Evolutionary conservation across 345 rosid genomes (phyloP).

Genomic region (Aquilaria yunnanensis): DNA sequence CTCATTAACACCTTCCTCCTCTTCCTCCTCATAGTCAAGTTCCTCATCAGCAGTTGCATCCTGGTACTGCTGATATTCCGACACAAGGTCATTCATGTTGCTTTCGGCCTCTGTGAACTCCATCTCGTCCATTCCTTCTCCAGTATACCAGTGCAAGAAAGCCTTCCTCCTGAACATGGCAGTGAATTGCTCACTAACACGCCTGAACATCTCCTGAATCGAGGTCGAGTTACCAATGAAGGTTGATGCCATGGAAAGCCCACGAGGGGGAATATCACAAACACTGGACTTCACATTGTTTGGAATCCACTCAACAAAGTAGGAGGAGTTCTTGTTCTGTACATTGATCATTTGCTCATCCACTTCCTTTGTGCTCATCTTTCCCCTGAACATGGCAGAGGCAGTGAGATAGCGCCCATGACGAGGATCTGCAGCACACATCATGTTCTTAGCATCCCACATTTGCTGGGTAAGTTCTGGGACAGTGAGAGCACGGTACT

Average conservation of each 20-base stretch:
- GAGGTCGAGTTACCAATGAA: conserved; percentile 28
- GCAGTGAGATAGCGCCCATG: too few relatives aligned
- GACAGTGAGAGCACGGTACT: conserved; percentile 33
- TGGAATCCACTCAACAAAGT: too few relatives aligned
- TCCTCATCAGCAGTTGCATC: conserved; percentile 28
- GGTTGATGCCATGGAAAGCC: conserved; percentile 26
- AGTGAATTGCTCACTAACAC: too few relatives aligned
- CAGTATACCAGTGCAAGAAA: too few relatives aligned
- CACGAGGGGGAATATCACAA: conserved; percentile 25
- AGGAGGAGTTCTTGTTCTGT: too few relatives aligned
- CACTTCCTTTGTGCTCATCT: too few relatives aligned
- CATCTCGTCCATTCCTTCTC: too few relatives aligned
- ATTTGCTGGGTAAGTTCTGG: conserved; percentile 39
- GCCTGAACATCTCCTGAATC: not conserved
- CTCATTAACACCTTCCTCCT: not conserved
- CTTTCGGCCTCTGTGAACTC: conserved; percentile 8
- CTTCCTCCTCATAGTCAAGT: conserved; percentile 18
- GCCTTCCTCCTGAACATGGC: too few relatives aligned
- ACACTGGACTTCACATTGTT: conserved; percentile 28
- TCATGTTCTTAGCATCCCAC: conserved; percentile 37
- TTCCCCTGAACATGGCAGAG: too few relatives aligned
- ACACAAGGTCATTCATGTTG: conserved; percentile 29
- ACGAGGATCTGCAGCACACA: too few relatives aligned
- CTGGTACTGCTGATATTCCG: conserved; percentile 26
- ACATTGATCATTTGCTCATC: too few relatives aligned